Conservation (phyloP, 2,329 filamentous ascomycete genomes). For the Trichophyton rubrum region DNA sequence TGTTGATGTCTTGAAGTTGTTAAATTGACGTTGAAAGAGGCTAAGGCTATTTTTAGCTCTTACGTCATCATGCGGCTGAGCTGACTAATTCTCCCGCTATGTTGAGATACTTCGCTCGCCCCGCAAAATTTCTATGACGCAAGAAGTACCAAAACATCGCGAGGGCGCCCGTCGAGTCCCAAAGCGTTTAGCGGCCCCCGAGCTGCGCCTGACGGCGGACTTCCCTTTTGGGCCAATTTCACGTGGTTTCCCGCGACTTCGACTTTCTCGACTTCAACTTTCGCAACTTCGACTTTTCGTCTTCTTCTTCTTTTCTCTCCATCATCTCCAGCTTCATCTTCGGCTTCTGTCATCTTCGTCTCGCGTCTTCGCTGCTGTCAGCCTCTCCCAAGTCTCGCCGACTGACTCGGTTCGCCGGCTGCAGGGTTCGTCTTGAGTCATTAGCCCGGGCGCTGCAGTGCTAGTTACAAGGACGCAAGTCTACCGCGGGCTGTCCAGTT, state of each 20-base stretch:
- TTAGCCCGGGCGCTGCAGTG: not conserved
- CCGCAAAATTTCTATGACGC: not conserved
- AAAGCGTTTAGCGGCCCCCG: slow-evolving; percentile 7
- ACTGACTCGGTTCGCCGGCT: not conserved
- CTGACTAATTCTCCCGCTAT: not conserved
- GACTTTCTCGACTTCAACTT: slow-evolving; percentile 4
- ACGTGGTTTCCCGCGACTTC: not conserved
- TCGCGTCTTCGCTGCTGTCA: not conserved
- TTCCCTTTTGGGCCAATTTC: slow-evolving; percentile 2
- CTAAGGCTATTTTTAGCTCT: not conserved
- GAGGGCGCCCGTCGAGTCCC: slow-evolving; percentile 9
- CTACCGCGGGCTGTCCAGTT: not conserved
- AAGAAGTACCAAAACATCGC: not conserved
- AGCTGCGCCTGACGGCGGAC: not conserved
- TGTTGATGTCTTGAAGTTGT: too few relatives aligned
- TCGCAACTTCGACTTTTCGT: not conserved
- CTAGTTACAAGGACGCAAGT: not conserved
- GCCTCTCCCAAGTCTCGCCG: not conserved
- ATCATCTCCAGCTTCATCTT: not conserved
- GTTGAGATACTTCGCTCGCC: not conserved
- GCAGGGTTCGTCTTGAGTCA: not conserved
- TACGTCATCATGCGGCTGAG: not conserved
- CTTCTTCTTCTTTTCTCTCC: not conserved
- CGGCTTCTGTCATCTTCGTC: not conserved
- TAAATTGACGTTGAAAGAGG: too few relatives aligned